Base-by-base conservation (phyloP, 805 yeast genomes). In the Candida gorgasii region DNA sequence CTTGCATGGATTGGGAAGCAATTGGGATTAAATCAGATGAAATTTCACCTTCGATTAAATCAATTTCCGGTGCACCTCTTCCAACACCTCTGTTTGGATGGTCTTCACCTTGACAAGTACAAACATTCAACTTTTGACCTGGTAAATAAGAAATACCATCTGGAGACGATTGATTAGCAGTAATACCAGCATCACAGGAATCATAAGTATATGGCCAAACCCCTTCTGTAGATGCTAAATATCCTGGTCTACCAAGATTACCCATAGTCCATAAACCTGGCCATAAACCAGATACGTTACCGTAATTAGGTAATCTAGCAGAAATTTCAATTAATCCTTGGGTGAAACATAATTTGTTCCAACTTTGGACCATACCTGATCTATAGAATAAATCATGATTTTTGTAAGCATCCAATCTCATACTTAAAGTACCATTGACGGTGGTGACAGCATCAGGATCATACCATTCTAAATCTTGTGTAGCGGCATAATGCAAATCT, bases 1-100 rank as follows among this genome's bases (percentile, higher is more conserved):
- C 68, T 72, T 92, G 98, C 58, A 84, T 65, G 3, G 97, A 89
- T 65, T 92, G 99, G 3, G 97, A 88, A 1, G 90, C 97, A 32
- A 84, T 78, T 53, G 93, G 93, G 49, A 67, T 58, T 15, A 72
- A 42, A 11, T 61, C 69, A 1, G 84, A 72, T 48, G 80, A 82
- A 18, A 80, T 78, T 51, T 88, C 89, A 49, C 84, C 97, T 76
- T 92, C 98, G 40, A 92, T 61, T 34, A 83, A 80, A 79, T 92
- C 98, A 53, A 92, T 88, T 73, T 89, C 97, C 8, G 72, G 72
- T 0, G 72, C 72, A 23, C 72, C 72, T 48, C 72, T 57, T 7
- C 65, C 72, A 14, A 51, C 52, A 11, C 72, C 72, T 6, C 53
- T 50, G 48, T 65, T 67, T 13, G 72, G 72, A 45, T 67, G 72